phyloP scores from a whole-genome alignment of 106 monocot species.

The Dendrobium catenatum region DNA sequence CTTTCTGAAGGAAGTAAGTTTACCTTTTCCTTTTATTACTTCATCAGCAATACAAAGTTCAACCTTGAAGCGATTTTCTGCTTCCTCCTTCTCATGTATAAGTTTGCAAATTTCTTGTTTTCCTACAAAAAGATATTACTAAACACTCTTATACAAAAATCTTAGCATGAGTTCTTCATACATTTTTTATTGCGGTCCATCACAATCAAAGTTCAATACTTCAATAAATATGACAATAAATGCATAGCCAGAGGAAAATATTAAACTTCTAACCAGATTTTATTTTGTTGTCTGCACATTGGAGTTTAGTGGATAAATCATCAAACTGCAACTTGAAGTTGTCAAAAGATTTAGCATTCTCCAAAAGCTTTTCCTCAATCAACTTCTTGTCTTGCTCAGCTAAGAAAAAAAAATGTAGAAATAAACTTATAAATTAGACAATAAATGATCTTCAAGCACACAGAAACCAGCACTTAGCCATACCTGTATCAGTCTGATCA shows the following conservation, averaged over 20 bases:
- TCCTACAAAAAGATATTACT: conserved; percentile 25
- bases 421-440: conserved; percentile 1
- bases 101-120: conserved; percentile 52
- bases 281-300: conserved; percentile 44
- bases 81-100: conserved; percentile 58
- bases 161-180: neutral
- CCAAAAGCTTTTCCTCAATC: conserved; percentile 56
- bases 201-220: neutral
- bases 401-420: conserved; percentile 10
- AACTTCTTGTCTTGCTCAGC: conserved; percentile 88
- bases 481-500: conserved; percentile 62
- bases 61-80: conserved; percentile 34
- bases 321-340: conserved; percentile 44
- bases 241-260: neutral
- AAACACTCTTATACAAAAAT: neutral
- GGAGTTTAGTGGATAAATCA: conserved; percentile 49
- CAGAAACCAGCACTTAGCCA: neutral
- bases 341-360: conserved; percentile 62
- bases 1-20: conserved; percentile 4
- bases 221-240: neutral
- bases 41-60: conserved; percentile 29
- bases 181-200: neutral
- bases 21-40: conserved; percentile 64
- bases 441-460: neutral
- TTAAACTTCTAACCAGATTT: conserved; percentile 37